These are phyloP conservation scores for Lepidopterella palustris DNA, from an alignment of 495 filamentous ascomycete species.

Conservation along the genomic window DNA sequence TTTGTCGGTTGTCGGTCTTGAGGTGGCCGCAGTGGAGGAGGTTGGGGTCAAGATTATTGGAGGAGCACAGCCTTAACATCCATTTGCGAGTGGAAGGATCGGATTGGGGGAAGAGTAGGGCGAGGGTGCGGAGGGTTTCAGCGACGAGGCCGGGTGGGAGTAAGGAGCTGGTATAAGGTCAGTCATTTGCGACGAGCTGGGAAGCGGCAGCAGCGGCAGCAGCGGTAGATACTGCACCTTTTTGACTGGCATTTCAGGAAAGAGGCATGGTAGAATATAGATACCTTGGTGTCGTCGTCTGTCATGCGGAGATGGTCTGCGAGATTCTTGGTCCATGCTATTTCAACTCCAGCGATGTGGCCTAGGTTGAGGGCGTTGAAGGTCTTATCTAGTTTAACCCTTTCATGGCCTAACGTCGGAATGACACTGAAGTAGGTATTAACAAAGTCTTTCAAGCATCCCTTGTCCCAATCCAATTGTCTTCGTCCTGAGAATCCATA, in stretches of 20 bases:
- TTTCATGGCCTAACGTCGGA: neutral
- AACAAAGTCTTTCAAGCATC: neutral
- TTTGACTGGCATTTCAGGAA: conserved; percentile 33
- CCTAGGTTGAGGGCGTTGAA: conserved; percentile 33
- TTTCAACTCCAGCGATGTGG: conserved; percentile 38
- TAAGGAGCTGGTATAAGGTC: conserved; percentile 9
- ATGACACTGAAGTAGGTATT: neutral
- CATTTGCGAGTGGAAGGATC: conserved; percentile 13
- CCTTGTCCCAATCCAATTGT: neutral
- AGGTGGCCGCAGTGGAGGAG: conserved; percentile 26
- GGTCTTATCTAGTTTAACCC: conserved; percentile 13
- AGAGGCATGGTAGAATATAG: conserved; percentile 42
- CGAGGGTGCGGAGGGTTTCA: conserved; percentile 44
- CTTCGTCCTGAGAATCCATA: neutral
- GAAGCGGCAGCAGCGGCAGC: too few species aligned
- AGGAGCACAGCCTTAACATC: neutral
- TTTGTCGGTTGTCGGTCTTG: conserved; percentile 35
- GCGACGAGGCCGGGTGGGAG: conserved; percentile 36
- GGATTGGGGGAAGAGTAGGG: conserved; percentile 42
- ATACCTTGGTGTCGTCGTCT: conserved; percentile 38
- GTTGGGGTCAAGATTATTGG: conserved; percentile 28
- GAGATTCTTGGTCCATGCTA: conserved; percentile 42
- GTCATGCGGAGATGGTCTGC: conserved; percentile 41
- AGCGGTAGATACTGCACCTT: too few species aligned
- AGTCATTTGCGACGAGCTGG: neutral